phyloP scores from a whole-genome alignment of 192 early-diverging fungal species.

The Backusella liffmaniae region DNA sequence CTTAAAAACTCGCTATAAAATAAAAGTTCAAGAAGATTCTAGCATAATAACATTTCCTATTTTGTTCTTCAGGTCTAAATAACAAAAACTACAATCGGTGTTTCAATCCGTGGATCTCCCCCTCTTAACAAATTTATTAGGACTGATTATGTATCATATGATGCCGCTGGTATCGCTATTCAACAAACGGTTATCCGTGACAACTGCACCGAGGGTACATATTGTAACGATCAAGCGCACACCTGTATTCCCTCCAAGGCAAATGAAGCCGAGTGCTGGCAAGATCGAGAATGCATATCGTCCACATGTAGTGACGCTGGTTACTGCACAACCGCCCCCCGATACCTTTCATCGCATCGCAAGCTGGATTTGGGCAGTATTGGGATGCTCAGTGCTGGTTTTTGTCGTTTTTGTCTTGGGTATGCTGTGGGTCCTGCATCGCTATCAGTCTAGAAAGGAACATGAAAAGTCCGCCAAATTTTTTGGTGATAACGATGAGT shows the following conservation, averaged over 20 bases:
- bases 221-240: conserved; percentile 5
- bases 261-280: conserved; percentile 21
- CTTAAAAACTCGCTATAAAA: too few relatives aligned
- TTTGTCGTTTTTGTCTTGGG: conserved; percentile 30
- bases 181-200: conserved; percentile 31
- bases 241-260: conserved; percentile 23
- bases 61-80: too few relatives aligned
- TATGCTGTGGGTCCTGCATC: conserved; percentile 32
- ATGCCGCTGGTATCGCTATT: conserved; percentile 20
- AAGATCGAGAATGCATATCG: conserved; percentile 35
- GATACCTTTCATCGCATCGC: conserved; percentile 31
- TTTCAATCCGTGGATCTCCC: background rate
- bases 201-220: conserved; percentile 37
- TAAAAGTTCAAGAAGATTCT: too few relatives aligned
- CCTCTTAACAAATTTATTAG: conserved; percentile 9
- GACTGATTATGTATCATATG: conserved; percentile 31
- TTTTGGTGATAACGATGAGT: conserved; percentile 35
- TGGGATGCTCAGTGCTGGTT: conserved; percentile 28
- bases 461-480: conserved; percentile 35
- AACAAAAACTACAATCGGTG: background rate
- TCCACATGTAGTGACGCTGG: conserved; percentile 28
- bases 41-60: too few relatives aligned
- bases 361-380: conserved; percentile 28
- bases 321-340: conserved; percentile 18
- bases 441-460: conserved; percentile 40